Evolutionary conservation across 108 stramenopile species (phyloP).

Genomic region (Schizochytrium sp.): DNA sequence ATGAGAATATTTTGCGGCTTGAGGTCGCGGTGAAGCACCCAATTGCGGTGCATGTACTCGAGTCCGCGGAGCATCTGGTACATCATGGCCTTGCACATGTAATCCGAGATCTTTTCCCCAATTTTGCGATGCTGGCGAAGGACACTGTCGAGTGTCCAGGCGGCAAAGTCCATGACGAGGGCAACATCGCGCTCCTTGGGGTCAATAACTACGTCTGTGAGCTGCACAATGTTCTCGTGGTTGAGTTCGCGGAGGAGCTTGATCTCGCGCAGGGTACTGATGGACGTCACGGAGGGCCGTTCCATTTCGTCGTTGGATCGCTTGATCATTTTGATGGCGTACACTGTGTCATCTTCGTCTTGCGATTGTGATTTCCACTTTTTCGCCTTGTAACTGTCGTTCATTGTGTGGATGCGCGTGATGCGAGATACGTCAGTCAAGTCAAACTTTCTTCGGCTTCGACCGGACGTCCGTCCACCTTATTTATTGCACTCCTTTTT

Average conservation of each 20-base stretch:
- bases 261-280: slow-evolving; percentile 63
- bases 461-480: neutral
- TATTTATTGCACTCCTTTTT: neutral
- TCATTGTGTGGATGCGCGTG: neutral
- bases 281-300: slow-evolving; percentile 76
- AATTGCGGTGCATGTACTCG: slow-evolving; percentile 72
- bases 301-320: slow-evolving; percentile 72
- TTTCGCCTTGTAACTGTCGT: neutral
- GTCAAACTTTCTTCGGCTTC: neutral
- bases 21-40: slow-evolving; percentile 79
- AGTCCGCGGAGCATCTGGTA: slow-evolving; percentile 72
- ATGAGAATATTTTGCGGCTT: slow-evolving; percentile 72
- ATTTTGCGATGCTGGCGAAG: slow-evolving; percentile 63
- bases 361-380: slow-evolving; percentile 25
- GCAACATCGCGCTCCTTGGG: slow-evolving; percentile 62
- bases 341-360: slow-evolving; percentile 44
- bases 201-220: slow-evolving; percentile 31
- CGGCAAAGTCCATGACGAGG: slow-evolving; percentile 74
- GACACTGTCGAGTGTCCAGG: slow-evolving; percentile 68
- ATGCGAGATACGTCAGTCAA: neutral
- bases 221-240: slow-evolving; percentile 66
- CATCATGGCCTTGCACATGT: slow-evolving; percentile 61
- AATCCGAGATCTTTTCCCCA: slow-evolving; percentile 42
- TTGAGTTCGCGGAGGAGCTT: slow-evolving; percentile 67
- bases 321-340: slow-evolving; percentile 80